Conservation (phyloP, 2,329 filamentous ascomycete species). For the Ilyonectria mors-panacis region DNA sequence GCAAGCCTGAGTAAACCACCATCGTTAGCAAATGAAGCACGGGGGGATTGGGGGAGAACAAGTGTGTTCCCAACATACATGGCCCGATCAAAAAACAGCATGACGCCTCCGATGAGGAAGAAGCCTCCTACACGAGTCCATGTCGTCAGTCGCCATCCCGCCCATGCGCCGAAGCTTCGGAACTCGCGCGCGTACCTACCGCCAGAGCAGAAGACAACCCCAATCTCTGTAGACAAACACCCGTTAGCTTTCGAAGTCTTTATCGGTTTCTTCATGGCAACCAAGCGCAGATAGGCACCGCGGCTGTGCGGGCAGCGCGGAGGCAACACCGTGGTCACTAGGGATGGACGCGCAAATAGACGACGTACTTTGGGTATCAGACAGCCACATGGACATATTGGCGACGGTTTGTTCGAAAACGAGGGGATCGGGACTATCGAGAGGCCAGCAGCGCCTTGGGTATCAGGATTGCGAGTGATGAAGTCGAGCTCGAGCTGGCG, state of each 20-base stretch:
- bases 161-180: slow-evolving; percentile 40
- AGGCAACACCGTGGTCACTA: slow-evolving; percentile 17
- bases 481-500: slow-evolving; percentile 1
- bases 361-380: slow-evolving; percentile 91
- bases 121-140: slow-evolving; percentile 77
- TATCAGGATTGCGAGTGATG: slow-evolving; percentile 1
- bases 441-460: not conserved
- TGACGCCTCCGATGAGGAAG: slow-evolving; percentile 93
- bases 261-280: slow-evolving; percentile 1
- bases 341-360: slow-evolving; percentile 41
- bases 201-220: slow-evolving; percentile 97
- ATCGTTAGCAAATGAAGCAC: slow-evolving; percentile 93
- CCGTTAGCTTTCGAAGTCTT: slow-evolving; percentile 49
- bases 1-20: slow-evolving; percentile 82
- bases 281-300: not conserved
- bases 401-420: slow-evolving; percentile 24
- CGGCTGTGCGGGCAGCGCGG: slow-evolving; percentile 2
- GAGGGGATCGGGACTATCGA: not conserved
- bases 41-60: slow-evolving; percentile 10
- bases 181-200: slow-evolving; percentile 74
- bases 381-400: slow-evolving; percentile 88
- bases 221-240: slow-evolving; percentile 78
- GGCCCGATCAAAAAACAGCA: slow-evolving; percentile 98
- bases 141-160: slow-evolving; percentile 36
- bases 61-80: slow-evolving; percentile 72